Base-by-base conservation (phyloP, 208 protist genomes). In the Wallacemonas rigidus region DNA sequence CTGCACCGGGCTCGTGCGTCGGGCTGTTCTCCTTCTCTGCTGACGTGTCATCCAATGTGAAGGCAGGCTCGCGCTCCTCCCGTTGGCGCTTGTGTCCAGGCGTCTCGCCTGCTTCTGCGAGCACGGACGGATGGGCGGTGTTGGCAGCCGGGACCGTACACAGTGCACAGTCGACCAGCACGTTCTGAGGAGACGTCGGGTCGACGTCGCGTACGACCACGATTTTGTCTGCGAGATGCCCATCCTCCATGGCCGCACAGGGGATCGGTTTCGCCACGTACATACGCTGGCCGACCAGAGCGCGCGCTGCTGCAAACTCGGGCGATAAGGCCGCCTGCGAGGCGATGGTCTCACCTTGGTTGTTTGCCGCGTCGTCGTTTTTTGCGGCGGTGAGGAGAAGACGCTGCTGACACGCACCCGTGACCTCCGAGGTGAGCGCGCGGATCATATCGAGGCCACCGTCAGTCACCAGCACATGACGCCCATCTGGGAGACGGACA, bases 381-480 rank as follows among this genome's bases (percentile, higher is more conserved):
- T 41, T 50, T 8, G 62, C 15, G 60, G 56, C 60, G 26, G 47
- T 72, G 56, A 77, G 48, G 1, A 77, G 50, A 1, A 77, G 67
- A 7, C 51, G 39, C 55, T 44, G 50, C 47, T 44, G 47, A 51
- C 14, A n/a, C 14, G 60, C 56, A 8, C 50, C 40, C 4, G 84
- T 87, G 60, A 93, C 77, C 26, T 67, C 53, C 45, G 67, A 83
- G 4, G 86, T 90, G 14, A 93, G 69, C 0, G 88, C 85, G 50
- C 90, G 85, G 14, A 97, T 91, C 62, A 95, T 81, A 44, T 81
- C 79, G 43, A 97, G 74, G 60, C 92, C 92, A 50, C 92, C 88
- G 64, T 97, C 92, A 9, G 86, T 82, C 12, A 97, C 88, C 68
- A 97, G 75, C 3, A 97, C 88, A 76, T 97, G 89, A 15, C 81